Base-by-base conservation (phyloP, 345 rosid genomes). In the Corchorus capsularis region DNA sequence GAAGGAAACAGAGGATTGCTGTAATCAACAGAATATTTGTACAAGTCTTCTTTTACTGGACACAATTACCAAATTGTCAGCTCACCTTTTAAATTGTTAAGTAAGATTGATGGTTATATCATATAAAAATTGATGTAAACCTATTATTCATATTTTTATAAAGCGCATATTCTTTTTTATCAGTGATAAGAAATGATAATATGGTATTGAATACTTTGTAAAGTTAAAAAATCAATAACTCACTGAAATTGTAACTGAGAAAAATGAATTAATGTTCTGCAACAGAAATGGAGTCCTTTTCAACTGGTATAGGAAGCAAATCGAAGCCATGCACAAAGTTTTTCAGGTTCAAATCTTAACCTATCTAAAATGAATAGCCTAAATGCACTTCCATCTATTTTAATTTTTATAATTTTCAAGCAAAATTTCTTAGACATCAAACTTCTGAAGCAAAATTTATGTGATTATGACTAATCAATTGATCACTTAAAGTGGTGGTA, bases 241-340 rank as follows among this genome's bases (percentile, higher is more conserved):
- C 82, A 61, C 84, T 75, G 79, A 80, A 84, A 82, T 68, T 76
- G 75, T 83, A 85, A 89, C 92, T 87, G 88, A 88, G 82, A 80
- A 56, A 79, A 83, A 82, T 88, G 79, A 88, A 82, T 86, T 89
- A 91, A 90, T 92, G 85, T 88, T 84, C 79, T 92, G 90, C 77
- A 86, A 90, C 94, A 92, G 91, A 92, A 88, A 80, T 77, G 92
- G 94, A 92, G 89, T 83, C 88, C 89, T 78, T 81, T 87, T 43
- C 94, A 81, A 79, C 88, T 88, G 94, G 92, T 91, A 85, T 91
- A 91, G 93, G 96, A 89, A 91, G 94, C 97, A 92, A 92, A 89
- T 88, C 91, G 87, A 92, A 92, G 94, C 94, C 97, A 82, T 92
- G 97, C 97, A 90, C 97, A 90, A 92, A 92, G 90, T 92, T 92